Base-by-base conservation (phyloP, 306 rosid species). In the Vigna hirtella region DNA sequence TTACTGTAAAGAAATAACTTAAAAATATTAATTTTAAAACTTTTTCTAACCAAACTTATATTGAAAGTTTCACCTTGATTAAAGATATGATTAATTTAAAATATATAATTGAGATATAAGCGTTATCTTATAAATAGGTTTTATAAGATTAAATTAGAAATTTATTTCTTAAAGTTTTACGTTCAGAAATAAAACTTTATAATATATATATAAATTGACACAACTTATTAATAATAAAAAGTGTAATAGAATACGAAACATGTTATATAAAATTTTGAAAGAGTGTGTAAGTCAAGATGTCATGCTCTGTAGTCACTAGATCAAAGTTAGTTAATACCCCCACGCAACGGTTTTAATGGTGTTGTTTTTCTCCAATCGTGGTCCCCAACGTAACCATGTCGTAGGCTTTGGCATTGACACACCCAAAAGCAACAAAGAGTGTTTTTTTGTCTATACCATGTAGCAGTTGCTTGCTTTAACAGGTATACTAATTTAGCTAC, bases 401-500 rank as follows among this genome's bases (percentile, higher is more conserved):
- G 16, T 48, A 30, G 43, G 59, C 7, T 69, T 69, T 48, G 59
- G 26, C 43, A 69, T 6, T 15, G 59, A 34, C 38, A 69, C 26
- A 49, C 43, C 49, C 72, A 43, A 17, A 28, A 4, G 32, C 6
- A 48, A 47, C 16, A 13, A 5, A 14, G 53, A 10, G 2, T n/a
- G n/a, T 66, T 8, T 26, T 68, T 68, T 47, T 49, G 22, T 69
- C 26, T 15, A 7, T 26, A 16, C 48, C 13, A 68, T 68, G 20
- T 22, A 24, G 40, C 13, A 3, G 74, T 49, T 69, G 26, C 74
- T 68, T 48, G 59, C 24, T 47, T 49, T 49, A 30, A 48, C 28
- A 47, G 59, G 59, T 49, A 69, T 28, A 69, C 74, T 49, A 48
- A 15, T 15, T 48, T 49, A 69, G 16, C 32, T 69, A 69, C 74